Conservation (phyloP, 768 basidiomycete species). For the Clitopilus hobsonii region DNA sequence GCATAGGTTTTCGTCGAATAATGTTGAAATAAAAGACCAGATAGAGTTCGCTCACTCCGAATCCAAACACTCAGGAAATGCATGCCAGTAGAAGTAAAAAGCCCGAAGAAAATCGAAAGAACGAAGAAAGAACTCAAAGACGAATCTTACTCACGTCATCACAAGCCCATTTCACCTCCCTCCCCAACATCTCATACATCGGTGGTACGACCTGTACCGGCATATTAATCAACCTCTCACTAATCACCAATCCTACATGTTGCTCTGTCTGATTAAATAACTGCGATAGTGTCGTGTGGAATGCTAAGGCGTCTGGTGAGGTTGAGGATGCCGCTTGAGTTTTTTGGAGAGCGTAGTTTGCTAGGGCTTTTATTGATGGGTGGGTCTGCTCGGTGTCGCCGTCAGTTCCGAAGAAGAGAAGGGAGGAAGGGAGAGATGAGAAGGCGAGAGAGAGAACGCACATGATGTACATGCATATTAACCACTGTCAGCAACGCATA, state of each 20-base stretch:
- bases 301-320: constrained; percentile 38
- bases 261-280: constrained; percentile 47
- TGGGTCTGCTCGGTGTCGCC: no score
- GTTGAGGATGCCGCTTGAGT: not conserved
- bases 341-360: constrained; percentile 66
- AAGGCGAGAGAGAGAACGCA: constrained; percentile 29
- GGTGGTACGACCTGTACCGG: constrained; percentile 90
- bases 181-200: constrained; percentile 84
- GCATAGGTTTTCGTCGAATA: no score
- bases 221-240: constrained; percentile 92
- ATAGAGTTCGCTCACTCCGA: no score
- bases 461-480: constrained; percentile 64
- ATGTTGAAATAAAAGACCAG: no score
- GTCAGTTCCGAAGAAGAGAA: no score
- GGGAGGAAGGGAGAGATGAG: not conserved
- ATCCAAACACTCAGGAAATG: no score
- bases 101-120: not conserved
- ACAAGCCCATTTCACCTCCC: constrained; percentile 75
- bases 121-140: not conserved
- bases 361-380: constrained; percentile 63
- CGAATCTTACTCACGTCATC: constrained; percentile 45
- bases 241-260: constrained; percentile 80
- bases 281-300: constrained; percentile 49
- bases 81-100: not conserved
- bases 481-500: constrained; percentile 84